Conservation (phyloP, 176 grass and related monocot species). For the Urochloa ruziziensis region DNA sequence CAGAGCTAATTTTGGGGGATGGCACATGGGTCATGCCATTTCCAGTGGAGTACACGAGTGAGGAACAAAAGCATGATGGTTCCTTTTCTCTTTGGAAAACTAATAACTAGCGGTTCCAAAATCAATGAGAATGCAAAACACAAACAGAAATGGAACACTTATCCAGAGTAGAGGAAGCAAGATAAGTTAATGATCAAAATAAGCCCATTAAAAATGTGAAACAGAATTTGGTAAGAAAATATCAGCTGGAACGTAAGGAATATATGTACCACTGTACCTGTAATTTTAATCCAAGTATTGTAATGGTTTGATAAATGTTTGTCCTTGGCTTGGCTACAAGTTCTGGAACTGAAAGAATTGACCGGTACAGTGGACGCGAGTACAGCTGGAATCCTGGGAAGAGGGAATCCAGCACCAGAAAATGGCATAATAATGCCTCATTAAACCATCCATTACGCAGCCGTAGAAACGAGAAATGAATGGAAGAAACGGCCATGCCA, state of each 20-base stretch:
- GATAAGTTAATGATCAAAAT: background rate
- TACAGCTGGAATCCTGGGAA: slow-evolving; percentile 6
- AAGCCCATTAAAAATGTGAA: background rate
- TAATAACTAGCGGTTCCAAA: background rate
- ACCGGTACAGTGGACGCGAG: slow-evolving; percentile 4
- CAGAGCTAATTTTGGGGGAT: background rate
- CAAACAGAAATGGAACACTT: background rate
- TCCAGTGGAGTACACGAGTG: background rate
- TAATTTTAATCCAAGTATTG: background rate
- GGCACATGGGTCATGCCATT: background rate
- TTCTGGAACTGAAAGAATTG: slow-evolving; percentile 16
- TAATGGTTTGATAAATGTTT: background rate
- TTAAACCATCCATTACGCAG: slow-evolving; percentile 20
- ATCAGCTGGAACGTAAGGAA: background rate
- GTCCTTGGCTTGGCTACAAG: slow-evolving; percentile 8
- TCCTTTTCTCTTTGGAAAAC: background rate
- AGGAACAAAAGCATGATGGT: background rate
- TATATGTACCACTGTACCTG: background rate
- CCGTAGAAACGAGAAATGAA: slow-evolving; percentile 18
- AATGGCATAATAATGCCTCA: slow-evolving; percentile 22
- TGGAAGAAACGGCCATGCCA: slow-evolving; percentile 4
- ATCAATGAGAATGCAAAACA: background rate
- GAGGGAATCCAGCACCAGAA: background rate
- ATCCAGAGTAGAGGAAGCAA: background rate
- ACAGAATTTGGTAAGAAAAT: background rate